A percentile compares a stretch with the other conserved stretches of the same genome.
Evolutionary conservation across 2,329 filamentous ascomycete species (phyloP).

Genomic region (Sarocladium oryzae): DNA sequence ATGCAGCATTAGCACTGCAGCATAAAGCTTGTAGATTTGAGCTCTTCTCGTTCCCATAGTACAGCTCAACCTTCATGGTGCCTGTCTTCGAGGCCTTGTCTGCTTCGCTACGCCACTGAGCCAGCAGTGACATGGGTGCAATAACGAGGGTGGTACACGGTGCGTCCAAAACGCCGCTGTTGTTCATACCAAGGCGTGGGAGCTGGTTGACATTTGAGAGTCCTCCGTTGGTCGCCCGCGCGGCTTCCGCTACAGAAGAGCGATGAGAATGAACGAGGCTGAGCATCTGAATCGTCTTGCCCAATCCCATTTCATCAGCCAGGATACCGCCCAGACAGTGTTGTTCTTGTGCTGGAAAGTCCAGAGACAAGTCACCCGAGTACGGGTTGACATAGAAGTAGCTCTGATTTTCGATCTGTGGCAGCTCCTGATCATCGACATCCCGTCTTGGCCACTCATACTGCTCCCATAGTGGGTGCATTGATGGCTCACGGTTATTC

Average conservation of each 20-base stretch:
- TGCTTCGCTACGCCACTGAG: conserved; percentile 95
- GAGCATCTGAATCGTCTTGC: conserved; percentile 98
- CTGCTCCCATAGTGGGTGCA: conserved; percentile 98
- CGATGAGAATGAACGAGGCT: conserved; percentile 83
- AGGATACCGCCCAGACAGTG: conserved; percentile 89
- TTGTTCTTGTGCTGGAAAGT: conserved; percentile 91
- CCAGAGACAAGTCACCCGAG: conserved; percentile 83
- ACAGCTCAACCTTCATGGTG: conserved; percentile 77
- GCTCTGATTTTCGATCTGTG: conserved; percentile 55
- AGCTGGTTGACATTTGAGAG: conserved; percentile 51
- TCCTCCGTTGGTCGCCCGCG: conserved; percentile 23
- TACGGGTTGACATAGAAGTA: conserved; percentile 96
- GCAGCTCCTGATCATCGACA: conserved; percentile 72
- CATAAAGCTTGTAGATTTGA: conserved; percentile 74
- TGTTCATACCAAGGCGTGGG: conserved; percentile 52
- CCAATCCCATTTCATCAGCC: conserved; percentile 95
- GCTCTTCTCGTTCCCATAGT: conserved; percentile 84
- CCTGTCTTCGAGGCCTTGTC: conserved; percentile 82
- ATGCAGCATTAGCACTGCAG: conserved; percentile 62
- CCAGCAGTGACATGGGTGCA: conserved; percentile 93
- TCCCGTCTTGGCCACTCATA: conserved; percentile 87
- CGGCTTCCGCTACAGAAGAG: conserved; percentile 42
- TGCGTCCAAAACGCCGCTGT: conserved; percentile 55
- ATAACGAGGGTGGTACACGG: conserved; percentile 89
- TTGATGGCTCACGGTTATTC: conserved; percentile 65